Evolutionary conservation across 225 moss, liverwort and hornwort species (phyloP), one percentile per base, ranked within the genome.

Genomic region (Bryum argenteum): DNA sequence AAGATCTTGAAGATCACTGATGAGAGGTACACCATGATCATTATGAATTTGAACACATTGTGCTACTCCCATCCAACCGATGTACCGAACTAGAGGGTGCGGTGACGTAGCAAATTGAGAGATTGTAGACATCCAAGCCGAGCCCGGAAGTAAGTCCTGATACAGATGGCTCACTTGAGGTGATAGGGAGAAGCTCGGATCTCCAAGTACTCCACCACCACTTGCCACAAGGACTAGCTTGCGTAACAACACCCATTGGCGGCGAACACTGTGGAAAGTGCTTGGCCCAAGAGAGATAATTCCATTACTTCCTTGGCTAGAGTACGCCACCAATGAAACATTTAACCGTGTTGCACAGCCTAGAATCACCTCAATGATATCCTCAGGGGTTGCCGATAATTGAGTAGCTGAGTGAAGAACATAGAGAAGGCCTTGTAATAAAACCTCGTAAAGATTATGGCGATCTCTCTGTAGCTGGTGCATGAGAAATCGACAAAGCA

Each of bases 31-130:
- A 44, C 88, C 87, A 24, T 71, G 79, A 53, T 93, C 81, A 42
- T 82, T 75, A 72, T 85, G 89, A 67, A 76, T 74, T 22, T 86
- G 89, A 16, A 89, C 92, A 77, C 87, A 91, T 39, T 86, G 78
- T 53, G 93, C 82, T 65, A 96, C 79, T 67, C 91, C 95, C 93
- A 93, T 93, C 95, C 95, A 96, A 47, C 93, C 95, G 51, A 93
- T 79, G 63, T 89, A 93, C 39, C 95, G 90, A 69, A 96, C 91
- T 11, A 96, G 82, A 76, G 95, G 93, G 38, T 82, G 88, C 8
- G 74, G 72, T 73, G 95, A 96, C 8, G 72, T 75, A 18, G 91
- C 72, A 48, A 96, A 96, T 21, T 89, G 77, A 24, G 80, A 66
- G 18, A 93, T 85, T 72, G 78, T 73, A 24, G 85, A 75, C 69